Percentiles rank a stretch among this genome's conserved stretches.
Evolutionary conservation across 2,329 filamentous ascomycete genomes (phyloP).

Genomic region (Epicoccum nigrum): DNA sequence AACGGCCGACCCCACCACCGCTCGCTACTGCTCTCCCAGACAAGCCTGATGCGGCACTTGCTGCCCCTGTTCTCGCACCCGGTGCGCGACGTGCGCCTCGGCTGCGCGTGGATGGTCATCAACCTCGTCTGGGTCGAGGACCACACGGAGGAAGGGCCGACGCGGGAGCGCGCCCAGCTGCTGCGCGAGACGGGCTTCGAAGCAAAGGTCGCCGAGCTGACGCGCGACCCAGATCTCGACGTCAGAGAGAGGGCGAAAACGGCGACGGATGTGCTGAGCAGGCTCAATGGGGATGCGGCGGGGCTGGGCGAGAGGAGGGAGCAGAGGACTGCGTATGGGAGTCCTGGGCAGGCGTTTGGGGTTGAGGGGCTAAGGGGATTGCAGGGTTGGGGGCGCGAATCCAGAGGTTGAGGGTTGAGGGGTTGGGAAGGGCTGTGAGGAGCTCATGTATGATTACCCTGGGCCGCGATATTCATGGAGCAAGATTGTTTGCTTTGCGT

Average conservation of each 20-base stretch:
- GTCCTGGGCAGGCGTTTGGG: slow-evolving; percentile 10
- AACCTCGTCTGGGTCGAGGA: slow-evolving; percentile 88
- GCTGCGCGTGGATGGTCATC: slow-evolving; percentile 81
- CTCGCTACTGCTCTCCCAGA: slow-evolving; percentile 70
- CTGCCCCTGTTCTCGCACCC: slow-evolving; percentile 75
- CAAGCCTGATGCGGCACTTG: slow-evolving; percentile 73
- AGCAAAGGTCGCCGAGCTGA: slow-evolving; percentile 66
- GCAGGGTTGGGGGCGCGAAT: slow-evolving; percentile 27
- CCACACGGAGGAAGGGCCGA: slow-evolving; percentile 67
- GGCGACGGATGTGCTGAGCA: slow-evolving; percentile 67
- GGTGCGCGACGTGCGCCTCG: slow-evolving; percentile 74
- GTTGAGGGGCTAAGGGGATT: slow-evolving; percentile 19
- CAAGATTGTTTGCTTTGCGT: too few species aligned
- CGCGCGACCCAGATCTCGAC: slow-evolving; percentile 75
- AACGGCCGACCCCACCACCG: slow-evolving; percentile 80
- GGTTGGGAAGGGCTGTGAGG: too few species aligned
- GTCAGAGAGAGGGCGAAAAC: slow-evolving; percentile 84
- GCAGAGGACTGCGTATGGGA: slow-evolving; percentile 13
- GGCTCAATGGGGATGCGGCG: slow-evolving; percentile 25
- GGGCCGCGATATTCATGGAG: too few species aligned
- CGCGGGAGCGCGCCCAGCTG: slow-evolving; percentile 69
- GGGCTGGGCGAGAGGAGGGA: slow-evolving; percentile 1
- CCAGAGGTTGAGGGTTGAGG: slow-evolving; percentile 18
- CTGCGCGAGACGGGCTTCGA: slow-evolving; percentile 75
- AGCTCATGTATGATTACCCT: background rate